Base-by-base conservation (phyloP, 208 protist genomes). In the Leishmania major region DNA sequence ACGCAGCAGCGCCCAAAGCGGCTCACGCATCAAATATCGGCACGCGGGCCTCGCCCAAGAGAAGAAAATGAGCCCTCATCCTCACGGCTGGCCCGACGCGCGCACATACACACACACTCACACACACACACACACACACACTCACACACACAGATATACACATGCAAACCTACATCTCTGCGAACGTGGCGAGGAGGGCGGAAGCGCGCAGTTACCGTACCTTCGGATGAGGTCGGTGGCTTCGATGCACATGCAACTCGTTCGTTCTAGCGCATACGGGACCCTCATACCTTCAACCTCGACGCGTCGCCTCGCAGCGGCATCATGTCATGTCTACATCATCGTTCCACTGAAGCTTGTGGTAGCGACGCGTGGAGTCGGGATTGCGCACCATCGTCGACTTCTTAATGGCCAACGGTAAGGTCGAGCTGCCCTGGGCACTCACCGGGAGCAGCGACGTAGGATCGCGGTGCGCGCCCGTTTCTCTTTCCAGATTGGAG, bases 371-470 rank as follows among this genome's bases (percentile, higher is more conserved):
- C 5, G 78, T 86, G 53, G 67, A 51, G 62, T 86, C 83, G 0
- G 83, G 79, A 69, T 86, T 57, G 75, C 83, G 83, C 74, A 86
- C 31, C 83, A 86, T 86, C 51, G 78, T 83, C 1, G 78, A 37
- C 67, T 71, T 79, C 67, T 86, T 79, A 25, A 72, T 51, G 25
- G 75, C 69, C 4, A 67, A 82, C 35, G 74, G 60, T 35, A 67
- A 47, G 22, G 13, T 51, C 6, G 75, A 45, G 35, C 15, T 40
- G 11, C 22, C 75, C 28, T 35, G 35, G 5, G 43, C 35, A 31
- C 51, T 49, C 47, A 45, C 45, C 45, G 60, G n/a, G 31, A 53
- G 43, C 31, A 47, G 37, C 51, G 64, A 3, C 35, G 15, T 19
- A 40, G 60, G 28, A 11, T 55, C 47, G 10, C 45, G 40, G 47